A percentile compares a stretch with the other conserved stretches of the same genome.
Conservation (phyloP, 2,329 filamentous ascomycete genomes). For the Aspergillus sp. region DNA sequence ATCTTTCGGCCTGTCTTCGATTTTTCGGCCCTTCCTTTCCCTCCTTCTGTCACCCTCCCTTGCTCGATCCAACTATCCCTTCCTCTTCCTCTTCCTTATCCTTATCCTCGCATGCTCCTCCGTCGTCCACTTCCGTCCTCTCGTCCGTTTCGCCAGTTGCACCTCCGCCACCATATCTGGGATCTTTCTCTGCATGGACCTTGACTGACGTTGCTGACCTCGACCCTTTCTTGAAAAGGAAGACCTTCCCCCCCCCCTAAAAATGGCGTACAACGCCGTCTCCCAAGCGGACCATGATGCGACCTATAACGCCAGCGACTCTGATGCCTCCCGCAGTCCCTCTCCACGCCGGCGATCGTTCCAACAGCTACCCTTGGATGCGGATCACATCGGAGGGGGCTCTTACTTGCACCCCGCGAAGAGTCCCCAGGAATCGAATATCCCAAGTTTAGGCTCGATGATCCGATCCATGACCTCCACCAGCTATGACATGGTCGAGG, state of each 20-base stretch:
- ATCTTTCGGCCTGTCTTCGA: too few species aligned
- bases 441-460: constrained; percentile 31
- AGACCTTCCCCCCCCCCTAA: constrained; percentile 1
- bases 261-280: constrained; percentile 46
- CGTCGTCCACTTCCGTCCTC: neutral
- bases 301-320: constrained; percentile 36
- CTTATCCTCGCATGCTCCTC: neutral
- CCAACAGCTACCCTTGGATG: constrained; percentile 30
- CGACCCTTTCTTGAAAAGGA: neutral
- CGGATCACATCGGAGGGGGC: constrained; percentile 32
- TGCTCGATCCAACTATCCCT: neutral
- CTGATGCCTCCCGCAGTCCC: constrained; percentile 33
- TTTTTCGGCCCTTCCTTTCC: too few species aligned
- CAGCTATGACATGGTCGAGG: constrained; percentile 49
- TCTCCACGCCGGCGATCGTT: constrained; percentile 29
- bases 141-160: neutral
- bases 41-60: neutral
- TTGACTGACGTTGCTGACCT: neutral
- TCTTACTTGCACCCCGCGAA: constrained; percentile 29
- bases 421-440: constrained; percentile 23
- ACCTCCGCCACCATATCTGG: neutral
- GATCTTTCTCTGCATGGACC: neutral
- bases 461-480: constrained; percentile 38
- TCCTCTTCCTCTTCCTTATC: neutral
- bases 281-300: constrained; percentile 42